Evolutionary conservation across 2,329 filamentous ascomycete species (phyloP).

Genomic region (Alternaria longipes): DNA sequence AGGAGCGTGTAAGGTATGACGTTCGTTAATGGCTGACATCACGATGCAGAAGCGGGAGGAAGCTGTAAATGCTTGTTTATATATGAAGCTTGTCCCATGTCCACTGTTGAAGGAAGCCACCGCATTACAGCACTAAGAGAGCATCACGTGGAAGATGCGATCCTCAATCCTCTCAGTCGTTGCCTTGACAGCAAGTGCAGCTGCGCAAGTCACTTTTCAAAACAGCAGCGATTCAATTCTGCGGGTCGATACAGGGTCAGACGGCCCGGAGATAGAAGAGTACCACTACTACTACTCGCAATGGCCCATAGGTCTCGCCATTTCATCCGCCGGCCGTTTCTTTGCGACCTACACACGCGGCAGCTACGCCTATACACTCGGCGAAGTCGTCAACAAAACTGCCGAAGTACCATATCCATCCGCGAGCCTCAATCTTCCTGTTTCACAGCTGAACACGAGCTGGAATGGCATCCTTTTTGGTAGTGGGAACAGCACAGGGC

Average conservation of each 20-base stretch:
- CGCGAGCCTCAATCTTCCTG: conserved; percentile 54
- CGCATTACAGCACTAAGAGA: neutral
- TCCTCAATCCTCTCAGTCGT: neutral
- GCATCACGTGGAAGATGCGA: neutral
- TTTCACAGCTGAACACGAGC: conserved; percentile 55
- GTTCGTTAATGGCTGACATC: conserved; percentile 7
- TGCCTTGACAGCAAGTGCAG: neutral
- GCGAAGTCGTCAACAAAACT: conserved; percentile 58
- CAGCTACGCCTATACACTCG: conserved; percentile 58
- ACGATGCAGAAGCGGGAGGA: neutral
- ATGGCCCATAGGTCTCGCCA: conserved; percentile 60
- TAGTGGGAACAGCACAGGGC: conserved; percentile 54
- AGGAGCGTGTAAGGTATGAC: conserved; percentile 6
- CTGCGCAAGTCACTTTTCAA: conserved; percentile 23
- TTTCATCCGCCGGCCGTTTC: conserved; percentile 59
- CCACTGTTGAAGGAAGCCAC: neutral
- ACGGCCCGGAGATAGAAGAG: conserved; percentile 59
- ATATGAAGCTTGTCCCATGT: neutral
- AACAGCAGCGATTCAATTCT: conserved; percentile 47
- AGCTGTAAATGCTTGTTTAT: neutral
- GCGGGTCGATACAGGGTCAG: conserved; percentile 58
- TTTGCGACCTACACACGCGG: conserved; percentile 63
- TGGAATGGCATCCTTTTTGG: conserved; percentile 58
- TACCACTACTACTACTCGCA: conserved; percentile 59
- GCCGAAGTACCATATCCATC: conserved; percentile 59